Percentiles rank a stretch among this genome's conserved stretches.
Conservation (phyloP, 2,329 filamentous ascomycete species). For the Apiospora sp. region DNA sequence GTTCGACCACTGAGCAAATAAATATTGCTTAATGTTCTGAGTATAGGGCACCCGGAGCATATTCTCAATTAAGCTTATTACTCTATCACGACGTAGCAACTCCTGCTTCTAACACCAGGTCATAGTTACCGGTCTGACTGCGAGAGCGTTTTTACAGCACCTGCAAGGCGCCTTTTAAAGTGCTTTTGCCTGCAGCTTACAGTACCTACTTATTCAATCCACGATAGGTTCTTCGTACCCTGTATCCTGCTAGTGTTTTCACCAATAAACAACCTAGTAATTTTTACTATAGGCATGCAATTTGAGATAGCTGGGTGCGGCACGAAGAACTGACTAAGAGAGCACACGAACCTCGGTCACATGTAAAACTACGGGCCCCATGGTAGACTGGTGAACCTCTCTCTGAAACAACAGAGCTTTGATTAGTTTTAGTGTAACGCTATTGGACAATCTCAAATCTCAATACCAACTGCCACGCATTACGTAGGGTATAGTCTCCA, state of each 20-base stretch:
- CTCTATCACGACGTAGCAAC: background rate
- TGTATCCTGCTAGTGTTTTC: background rate
- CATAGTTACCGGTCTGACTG: background rate
- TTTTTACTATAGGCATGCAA: background rate
- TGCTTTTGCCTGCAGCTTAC: background rate
- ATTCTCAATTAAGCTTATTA: slow-evolving; percentile 18
- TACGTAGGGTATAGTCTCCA: background rate
- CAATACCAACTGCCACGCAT: background rate
- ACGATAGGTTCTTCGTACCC: background rate
- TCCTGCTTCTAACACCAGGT: background rate
- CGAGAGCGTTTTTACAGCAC: background rate
- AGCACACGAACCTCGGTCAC: slow-evolving; percentile 7
- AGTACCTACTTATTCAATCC: background rate
- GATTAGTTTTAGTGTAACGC: slow-evolving; percentile 22
- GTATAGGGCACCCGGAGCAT: background rate
- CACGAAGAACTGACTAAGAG: background rate
- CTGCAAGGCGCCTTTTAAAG: background rate
- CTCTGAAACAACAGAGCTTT: slow-evolving; percentile 9
- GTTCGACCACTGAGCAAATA: background rate
- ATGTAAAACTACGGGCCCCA: slow-evolving; percentile 1
- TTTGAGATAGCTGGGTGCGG: background rate
- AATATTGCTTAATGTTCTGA: background rate
- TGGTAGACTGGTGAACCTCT: background rate
- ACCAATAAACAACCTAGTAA: background rate
- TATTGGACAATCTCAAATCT: slow-evolving; percentile 22